Evolutionary conservation across 106 monocot species (phyloP).

Genomic region (Narthecium ossifragum): DNA sequence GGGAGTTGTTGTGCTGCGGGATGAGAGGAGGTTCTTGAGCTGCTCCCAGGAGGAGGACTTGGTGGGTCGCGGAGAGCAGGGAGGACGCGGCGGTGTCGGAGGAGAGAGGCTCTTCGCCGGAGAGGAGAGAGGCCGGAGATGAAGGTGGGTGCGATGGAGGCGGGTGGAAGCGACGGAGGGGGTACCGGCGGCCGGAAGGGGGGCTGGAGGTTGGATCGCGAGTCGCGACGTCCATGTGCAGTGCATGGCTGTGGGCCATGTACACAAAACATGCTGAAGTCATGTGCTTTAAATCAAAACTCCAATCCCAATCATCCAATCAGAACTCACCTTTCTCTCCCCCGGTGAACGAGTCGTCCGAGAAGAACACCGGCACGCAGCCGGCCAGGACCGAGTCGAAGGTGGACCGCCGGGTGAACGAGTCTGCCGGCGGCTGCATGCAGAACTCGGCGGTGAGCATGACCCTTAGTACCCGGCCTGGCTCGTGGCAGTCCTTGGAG

Average conservation of each 20-base stretch:
- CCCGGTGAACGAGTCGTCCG: background rate
- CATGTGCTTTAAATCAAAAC: no score
- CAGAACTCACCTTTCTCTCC: background rate
- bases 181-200: background rate
- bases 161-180: background rate
- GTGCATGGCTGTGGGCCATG: background rate
- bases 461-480: no score
- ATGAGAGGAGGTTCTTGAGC: conserved; percentile 72
- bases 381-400: background rate
- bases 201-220: background rate
- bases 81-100: background rate
- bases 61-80: background rate
- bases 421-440: no score
- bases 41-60: conserved; percentile 74
- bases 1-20: conserved; percentile 27
- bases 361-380: background rate
- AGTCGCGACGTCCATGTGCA: background rate
- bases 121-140: background rate
- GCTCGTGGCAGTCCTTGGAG: no score
- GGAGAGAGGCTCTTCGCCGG: background rate
- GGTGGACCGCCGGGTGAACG: no score
- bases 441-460: no score
- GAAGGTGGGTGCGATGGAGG: background rate
- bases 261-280: no score
- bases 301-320: background rate